Conservation (phyloP, 169 alveolate species). For the Besnoitia besnoiti region DNA sequence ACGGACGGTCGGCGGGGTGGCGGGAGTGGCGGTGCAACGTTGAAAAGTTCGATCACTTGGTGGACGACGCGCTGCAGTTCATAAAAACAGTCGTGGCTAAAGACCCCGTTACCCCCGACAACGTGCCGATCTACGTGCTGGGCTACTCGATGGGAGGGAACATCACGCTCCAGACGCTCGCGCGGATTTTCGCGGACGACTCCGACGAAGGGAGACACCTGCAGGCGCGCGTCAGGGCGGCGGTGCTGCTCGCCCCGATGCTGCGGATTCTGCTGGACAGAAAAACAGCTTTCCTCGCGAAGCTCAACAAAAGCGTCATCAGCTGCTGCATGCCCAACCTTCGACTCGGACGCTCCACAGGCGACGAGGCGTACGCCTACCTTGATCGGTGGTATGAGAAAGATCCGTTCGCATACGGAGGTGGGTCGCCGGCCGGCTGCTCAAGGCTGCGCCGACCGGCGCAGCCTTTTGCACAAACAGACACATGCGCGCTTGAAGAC, state of each 20-base stretch:
- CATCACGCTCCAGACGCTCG: constrained; percentile 44
- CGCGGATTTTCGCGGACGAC: neutral
- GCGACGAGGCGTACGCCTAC: constrained; percentile 51
- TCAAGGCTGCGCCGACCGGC: too few species aligned
- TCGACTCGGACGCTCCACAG: constrained; percentile 32
- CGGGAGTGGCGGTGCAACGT: constrained; percentile 57
- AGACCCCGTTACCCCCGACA: constrained; percentile 20
- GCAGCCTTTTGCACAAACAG: too few species aligned
- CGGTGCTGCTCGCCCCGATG: constrained; percentile 58
- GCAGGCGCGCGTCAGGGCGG: constrained; percentile 40
- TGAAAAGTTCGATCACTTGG: constrained; percentile 31
- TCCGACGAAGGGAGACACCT: neutral
- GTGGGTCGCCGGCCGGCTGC: too few species aligned
- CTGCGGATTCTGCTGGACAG: constrained; percentile 37
- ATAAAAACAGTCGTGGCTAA: constrained; percentile 4
- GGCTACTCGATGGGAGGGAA: constrained; percentile 66
- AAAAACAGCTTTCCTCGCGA: constrained; percentile 17
- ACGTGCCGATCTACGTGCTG: constrained; percentile 40
- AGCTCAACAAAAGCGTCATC: constrained; percentile 31
- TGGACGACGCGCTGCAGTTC: constrained; percentile 49
- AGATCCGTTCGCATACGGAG: constrained; percentile 53
- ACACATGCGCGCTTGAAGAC: too few species aligned
- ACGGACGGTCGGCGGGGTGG: constrained; percentile 63
- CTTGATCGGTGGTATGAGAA: constrained; percentile 60
- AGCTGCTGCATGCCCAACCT: constrained; percentile 58